Evolutionary conservation across 495 filamentous ascomycete genomes (phyloP).

Genomic region (Pyrenopolyporus hunteri): DNA sequence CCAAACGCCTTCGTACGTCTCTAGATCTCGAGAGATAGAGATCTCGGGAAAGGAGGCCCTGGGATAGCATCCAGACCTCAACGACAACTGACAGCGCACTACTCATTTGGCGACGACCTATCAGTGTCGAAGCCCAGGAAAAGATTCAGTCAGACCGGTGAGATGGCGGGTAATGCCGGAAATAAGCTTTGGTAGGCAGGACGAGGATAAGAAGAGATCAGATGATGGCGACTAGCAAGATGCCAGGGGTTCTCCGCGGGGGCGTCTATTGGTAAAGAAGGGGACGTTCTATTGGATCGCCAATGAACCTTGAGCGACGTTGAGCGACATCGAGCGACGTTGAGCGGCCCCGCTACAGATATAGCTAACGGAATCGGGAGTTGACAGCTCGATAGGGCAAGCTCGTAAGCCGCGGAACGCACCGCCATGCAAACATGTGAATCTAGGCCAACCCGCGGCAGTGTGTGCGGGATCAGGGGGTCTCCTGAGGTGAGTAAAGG

Average conservation of each 20-base stretch:
- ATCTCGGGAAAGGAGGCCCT: slow-evolving; percentile 9
- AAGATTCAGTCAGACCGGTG: slow-evolving; percentile 25
- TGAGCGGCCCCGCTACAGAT: neutral
- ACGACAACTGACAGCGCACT: slow-evolving; percentile 35
- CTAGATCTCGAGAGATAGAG: slow-evolving; percentile 9
- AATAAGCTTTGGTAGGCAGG: slow-evolving; percentile 13
- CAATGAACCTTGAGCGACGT: neutral
- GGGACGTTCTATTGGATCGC: slow-evolving; percentile 19
- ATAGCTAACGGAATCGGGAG: slow-evolving; percentile 11
- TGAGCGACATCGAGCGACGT: too few relatives aligned
- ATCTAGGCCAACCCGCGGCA: slow-evolving; percentile 8
- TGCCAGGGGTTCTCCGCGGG: slow-evolving; percentile 26
- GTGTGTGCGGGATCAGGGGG: slow-evolving; percentile 8
- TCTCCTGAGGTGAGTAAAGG: slow-evolving; percentile 4
- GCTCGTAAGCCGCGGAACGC: slow-evolving; percentile 24
- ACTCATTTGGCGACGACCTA: slow-evolving; percentile 21
- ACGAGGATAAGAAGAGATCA: slow-evolving; percentile 22
- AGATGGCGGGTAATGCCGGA: slow-evolving; percentile 27
- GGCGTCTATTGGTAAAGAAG: slow-evolving; percentile 1
- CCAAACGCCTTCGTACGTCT: slow-evolving; percentile 10
- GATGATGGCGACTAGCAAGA: slow-evolving; percentile 11
- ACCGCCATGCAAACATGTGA: slow-evolving; percentile 30
- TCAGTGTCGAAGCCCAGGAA: slow-evolving; percentile 18
- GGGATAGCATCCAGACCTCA: slow-evolving; percentile 5
- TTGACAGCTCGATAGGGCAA: slow-evolving; percentile 12